These are phyloP conservation scores for Kwoniella bestiolae DNA, from an alignment of 768 basidiomycete species.

Conservation along the genomic window DNA sequence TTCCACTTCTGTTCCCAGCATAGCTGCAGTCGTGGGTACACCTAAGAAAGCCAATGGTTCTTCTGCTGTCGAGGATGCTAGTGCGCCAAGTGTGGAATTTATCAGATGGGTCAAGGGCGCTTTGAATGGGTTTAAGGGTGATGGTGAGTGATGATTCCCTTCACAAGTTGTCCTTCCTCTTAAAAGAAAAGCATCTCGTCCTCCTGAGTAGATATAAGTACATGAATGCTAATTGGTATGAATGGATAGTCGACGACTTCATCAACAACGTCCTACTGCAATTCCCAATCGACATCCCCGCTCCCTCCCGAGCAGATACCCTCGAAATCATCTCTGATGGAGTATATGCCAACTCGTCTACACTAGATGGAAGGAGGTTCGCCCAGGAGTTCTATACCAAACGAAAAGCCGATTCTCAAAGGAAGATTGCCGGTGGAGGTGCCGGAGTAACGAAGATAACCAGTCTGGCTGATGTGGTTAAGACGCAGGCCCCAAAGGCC, in stretches of 20 bases:
- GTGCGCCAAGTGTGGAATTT: slow-evolving; percentile 84
- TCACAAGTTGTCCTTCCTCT: too few species aligned
- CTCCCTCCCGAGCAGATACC: slow-evolving; percentile 62
- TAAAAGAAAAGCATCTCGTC: too few species aligned
- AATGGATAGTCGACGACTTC: slow-evolving; percentile 92
- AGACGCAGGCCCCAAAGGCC: slow-evolving; percentile 73
- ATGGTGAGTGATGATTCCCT: too few species aligned
- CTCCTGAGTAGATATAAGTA: too few species aligned
- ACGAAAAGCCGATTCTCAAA: slow-evolving; percentile 76
- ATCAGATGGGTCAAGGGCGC: slow-evolving; percentile 87
- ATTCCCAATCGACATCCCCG: slow-evolving; percentile 78
- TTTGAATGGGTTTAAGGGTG: slow-evolving; percentile 74
- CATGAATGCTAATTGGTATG: too few species aligned
- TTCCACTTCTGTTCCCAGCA: slow-evolving; percentile 33
- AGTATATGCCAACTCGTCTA: slow-evolving; percentile 92
- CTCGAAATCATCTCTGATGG: slow-evolving; percentile 93
- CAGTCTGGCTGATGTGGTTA: slow-evolving; percentile 68
- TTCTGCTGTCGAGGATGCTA: slow-evolving; percentile 65
- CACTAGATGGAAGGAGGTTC: slow-evolving; percentile 91
- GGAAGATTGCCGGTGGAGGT: slow-evolving; percentile 15
- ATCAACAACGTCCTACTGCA: slow-evolving; percentile 78
- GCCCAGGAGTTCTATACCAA: slow-evolving; percentile 86
- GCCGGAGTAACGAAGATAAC: slow-evolving; percentile 25
- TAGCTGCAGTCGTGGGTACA: slow-evolving; percentile 24
- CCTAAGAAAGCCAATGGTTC: slow-evolving; percentile 56